These are phyloP conservation scores for Lactarius quietus DNA, from an alignment of 768 basidiomycete species.

Conservation along the genomic window DNA sequence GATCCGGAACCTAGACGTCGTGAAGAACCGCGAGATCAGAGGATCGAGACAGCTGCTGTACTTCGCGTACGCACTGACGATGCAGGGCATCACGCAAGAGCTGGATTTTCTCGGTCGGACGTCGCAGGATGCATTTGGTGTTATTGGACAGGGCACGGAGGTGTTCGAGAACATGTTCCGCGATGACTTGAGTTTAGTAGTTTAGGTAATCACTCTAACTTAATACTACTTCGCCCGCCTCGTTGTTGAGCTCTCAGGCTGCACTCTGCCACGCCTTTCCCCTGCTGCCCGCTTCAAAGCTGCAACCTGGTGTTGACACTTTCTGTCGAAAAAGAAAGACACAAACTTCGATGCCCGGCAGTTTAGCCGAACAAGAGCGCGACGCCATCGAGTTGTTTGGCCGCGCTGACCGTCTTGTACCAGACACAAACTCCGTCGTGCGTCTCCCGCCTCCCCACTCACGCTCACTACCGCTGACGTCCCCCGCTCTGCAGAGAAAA, in stretches of 20 bases:
- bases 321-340: neutral
- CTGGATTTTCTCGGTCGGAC: slow-evolving; percentile 77
- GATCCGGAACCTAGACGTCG: slow-evolving; percentile 80
- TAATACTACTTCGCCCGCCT: neutral
- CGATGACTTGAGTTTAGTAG: slow-evolving; percentile 19
- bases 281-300: neutral
- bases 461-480: slow-evolving; percentile 6
- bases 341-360: neutral
- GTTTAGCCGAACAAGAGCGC: slow-evolving; percentile 36
- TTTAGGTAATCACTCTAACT: neutral
- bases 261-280: neutral
- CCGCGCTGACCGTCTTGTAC: slow-evolving; percentile 40
- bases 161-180: slow-evolving; percentile 81
- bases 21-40: slow-evolving; percentile 76
- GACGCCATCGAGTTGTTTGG: slow-evolving; percentile 42
- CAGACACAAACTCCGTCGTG: slow-evolving; percentile 41
- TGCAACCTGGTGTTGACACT: too few species aligned
- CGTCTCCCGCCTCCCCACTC: slow-evolving; percentile 23
- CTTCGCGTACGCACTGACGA: slow-evolving; percentile 90
- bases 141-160: slow-evolving; percentile 76
- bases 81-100: slow-evolving; percentile 91
- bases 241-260: neutral
- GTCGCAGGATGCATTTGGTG: slow-evolving; percentile 88
- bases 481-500: slow-evolving; percentile 40
- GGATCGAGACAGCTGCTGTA: slow-evolving; percentile 85